A percentile compares a stretch with the other conserved stretches of the same genome.
Conservation (phyloP, 2,329 filamentous ascomycete species). For the Capronia epimyces region DNA sequence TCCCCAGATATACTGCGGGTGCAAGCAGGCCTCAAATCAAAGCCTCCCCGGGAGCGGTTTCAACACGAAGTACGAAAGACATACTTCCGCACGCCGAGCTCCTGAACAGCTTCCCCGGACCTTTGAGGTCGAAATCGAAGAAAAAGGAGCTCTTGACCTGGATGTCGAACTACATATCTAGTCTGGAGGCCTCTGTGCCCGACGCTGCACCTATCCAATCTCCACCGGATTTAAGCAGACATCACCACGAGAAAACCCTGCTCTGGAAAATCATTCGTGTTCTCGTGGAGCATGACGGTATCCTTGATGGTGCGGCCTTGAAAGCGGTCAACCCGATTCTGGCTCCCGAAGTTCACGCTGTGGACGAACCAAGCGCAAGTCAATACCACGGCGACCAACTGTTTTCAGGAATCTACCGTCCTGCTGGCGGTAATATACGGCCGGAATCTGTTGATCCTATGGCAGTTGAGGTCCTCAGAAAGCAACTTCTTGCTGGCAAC, state of each 20-base stretch:
- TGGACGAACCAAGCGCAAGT: constrained; percentile 23
- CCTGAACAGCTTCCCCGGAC: constrained; percentile 79
- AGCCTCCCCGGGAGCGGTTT: constrained; percentile 74
- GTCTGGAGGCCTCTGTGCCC: constrained; percentile 54
- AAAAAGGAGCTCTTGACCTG: constrained; percentile 88
- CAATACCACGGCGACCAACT: constrained; percentile 38
- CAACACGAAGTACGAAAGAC: constrained; percentile 68
- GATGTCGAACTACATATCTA: constrained; percentile 70
- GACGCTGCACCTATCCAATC: constrained; percentile 35
- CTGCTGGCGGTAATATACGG: constrained; percentile 38
- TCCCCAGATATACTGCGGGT: constrained; percentile 77
- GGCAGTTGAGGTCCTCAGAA: constrained; percentile 66
- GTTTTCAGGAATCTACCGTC: constrained; percentile 39
- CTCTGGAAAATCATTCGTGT: constrained; percentile 81
- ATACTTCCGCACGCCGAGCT: constrained; percentile 66
- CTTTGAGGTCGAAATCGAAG: constrained; percentile 81
- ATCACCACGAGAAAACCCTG: constrained; percentile 70
- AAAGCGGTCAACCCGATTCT: constrained; percentile 71
- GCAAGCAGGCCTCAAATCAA: constrained; percentile 70
- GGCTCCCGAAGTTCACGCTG: constrained; percentile 49
- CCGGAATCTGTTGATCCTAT: constrained; percentile 65
- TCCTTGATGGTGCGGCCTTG: constrained; percentile 67
- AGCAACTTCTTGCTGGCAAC: constrained; percentile 69
- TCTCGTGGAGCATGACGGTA: constrained; percentile 80
- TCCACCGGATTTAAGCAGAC: constrained; percentile 55